Evolutionary conservation across 805 yeast species (phyloP), one percentile per base, ranked within the genome.

Genomic region (Hyphopichia homilentoma): DNA sequence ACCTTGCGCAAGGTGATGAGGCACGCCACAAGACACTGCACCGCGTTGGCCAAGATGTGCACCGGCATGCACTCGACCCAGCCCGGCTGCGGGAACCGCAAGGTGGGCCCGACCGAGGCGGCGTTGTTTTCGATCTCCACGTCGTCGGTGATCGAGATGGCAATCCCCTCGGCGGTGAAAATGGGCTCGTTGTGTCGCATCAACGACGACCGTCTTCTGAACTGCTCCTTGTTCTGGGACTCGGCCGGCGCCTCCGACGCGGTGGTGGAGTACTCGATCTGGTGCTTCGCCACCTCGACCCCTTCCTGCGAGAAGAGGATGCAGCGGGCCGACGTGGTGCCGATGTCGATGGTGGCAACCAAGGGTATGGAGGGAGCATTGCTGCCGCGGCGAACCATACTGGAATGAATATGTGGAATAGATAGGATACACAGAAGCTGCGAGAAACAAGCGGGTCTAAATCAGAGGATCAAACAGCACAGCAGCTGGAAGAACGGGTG

Each of bases 11-110:
- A 62, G 18, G 78, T 64, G 26, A 73, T 65, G 44, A 80, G 59
- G 48, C 84, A 77, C 16, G 79, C 78, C 28, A 79, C 79, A 21
- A 89, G 64, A 65, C 97, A 89, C 51, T 81, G 83, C 24, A 81
- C 71, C 17, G 88, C 89, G 48, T 87, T 82, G 41, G 81, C 82
- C 44, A 87, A 69, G 28, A 89, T 79, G 56, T 82, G 88, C 32
- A 75, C 74, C 7, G 96, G 96, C 67, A 84, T 83, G 60, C 93
- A 88, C 63, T 89, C 96, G 22, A 87, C 93, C 96, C 96, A 88
- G 20, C 94, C 93, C 2, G 90, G 88, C 42, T 77, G 73, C 2
- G 93, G 90, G 55, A 80, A 83, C 38, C 78, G 60, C 33, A 83
- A 62, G n/a, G 93, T 83, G 31, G 89, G 88, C 21, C 77, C 79